Evolutionary conservation across 192 early-diverging fungal genomes (phyloP), one percentile per base, ranked within the genome.

Genomic region (Chytriomyces sp.): DNA sequence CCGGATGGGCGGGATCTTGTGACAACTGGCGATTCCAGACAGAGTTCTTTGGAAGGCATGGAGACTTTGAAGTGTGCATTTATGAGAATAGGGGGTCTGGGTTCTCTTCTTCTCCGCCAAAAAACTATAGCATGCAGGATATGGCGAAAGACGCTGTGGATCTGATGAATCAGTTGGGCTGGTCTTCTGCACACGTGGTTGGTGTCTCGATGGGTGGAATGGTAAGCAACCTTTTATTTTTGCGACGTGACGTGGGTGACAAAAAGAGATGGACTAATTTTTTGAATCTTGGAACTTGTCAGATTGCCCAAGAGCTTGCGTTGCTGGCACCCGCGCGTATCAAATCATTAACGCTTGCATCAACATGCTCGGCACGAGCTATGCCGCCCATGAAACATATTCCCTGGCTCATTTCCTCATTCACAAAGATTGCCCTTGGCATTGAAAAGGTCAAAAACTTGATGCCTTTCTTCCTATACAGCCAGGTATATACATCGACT

Each of bases 181-280:
- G 94, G 94, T 82, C 64, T 1, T 74, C 88, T 24, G 79, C 93
- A 23, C 91, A 95, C 75, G 45, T 94, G 13, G 90, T 92, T 50
- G 94, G 94, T 11, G 85, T 95, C 5, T 94, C 93, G 0, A 84
- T 95, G 86, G 94, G 94, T 23, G 92, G 92, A 26, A 95, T 95
- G 94, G 71, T 73, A 23, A 45, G 28, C 20, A 64, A 13, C 2
- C 57, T 20, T 28, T 46, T 68, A 13, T 68, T 35, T 35, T 35
- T 35, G 35, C 35, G 35, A 35, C 2, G 35, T 35, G 35, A 35
- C 35, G 35, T 35, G 35, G 35, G 35, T 35, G 35, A 35, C 35
- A 35, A 35, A 35, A 35, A 35, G 35, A 35, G 35, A 35, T 35
- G 35, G 53, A 57, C 13, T 57, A 57, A 13, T 57, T 13, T n/a